A percentile compares a stretch with the other conserved stretches of the same genome.
phyloP scores from a whole-genome alignment of 352 stramenopile genomes.

The Lagenidium sp. region DNA sequence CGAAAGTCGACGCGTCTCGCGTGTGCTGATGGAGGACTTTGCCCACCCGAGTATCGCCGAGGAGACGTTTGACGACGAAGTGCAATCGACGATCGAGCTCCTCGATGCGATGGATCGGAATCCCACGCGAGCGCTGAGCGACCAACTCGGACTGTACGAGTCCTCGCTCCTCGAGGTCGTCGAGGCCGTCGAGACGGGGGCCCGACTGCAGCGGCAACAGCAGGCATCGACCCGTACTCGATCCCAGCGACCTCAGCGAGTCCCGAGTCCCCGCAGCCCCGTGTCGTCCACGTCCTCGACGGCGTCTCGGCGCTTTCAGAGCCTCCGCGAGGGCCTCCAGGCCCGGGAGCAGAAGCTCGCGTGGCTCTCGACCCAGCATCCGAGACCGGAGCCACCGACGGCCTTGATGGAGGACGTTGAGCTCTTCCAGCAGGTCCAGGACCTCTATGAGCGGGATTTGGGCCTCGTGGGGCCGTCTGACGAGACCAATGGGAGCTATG shows the following conservation, averaged over 20 bases:
- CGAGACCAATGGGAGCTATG: no score
- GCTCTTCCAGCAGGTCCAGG: slow-evolving; percentile 28
- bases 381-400: not conserved
- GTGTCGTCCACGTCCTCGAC: not conserved
- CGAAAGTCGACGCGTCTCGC: slow-evolving; percentile 5
- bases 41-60: slow-evolving; percentile 6
- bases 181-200: slow-evolving; percentile 33
- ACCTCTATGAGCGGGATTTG: slow-evolving; percentile 20
- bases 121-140: not conserved
- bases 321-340: slow-evolving; percentile 17
- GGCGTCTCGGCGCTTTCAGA: not conserved
- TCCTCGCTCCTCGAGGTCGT: slow-evolving; percentile 36
- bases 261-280: no score
- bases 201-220: no score
- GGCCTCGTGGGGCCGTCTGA: no score
- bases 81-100: slow-evolving; percentile 8
- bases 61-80: slow-evolving; percentile 17
- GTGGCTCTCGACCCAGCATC: not conserved
- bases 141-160: slow-evolving; percentile 23
- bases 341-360: slow-evolving; percentile 21
- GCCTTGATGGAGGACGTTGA: slow-evolving; percentile 19
- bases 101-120: slow-evolving; percentile 4
- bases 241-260: no score
- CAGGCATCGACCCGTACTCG: no score
- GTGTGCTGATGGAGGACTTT: slow-evolving; percentile 8